Conservation (phyloP, 2,329 filamentous ascomycete genomes). For the Diaporthe vexans region DNA sequence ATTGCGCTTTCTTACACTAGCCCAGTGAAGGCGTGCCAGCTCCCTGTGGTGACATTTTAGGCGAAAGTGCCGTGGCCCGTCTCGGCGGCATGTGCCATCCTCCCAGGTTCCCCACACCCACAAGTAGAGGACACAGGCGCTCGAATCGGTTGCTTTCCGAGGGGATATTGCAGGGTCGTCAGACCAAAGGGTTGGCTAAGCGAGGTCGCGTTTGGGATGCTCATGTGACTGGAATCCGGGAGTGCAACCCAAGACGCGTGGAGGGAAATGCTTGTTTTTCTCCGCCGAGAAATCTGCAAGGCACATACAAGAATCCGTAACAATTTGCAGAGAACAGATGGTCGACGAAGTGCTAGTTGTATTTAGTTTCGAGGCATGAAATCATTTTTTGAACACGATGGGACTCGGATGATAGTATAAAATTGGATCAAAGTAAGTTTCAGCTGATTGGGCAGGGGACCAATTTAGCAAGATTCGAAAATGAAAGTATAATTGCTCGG, state of each 20-base stretch:
- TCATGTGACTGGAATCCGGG: constrained; percentile 20
- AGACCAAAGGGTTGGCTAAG: not conserved
- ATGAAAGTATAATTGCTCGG: not conserved
- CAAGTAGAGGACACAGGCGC: not conserved
- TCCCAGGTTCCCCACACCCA: constrained; percentile 4
- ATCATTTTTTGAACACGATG: no score
- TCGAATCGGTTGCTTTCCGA: constrained; percentile 9
- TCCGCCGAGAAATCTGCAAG: no score
- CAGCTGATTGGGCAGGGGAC: not conserved
- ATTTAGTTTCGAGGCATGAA: no score
- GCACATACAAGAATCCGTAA: no score
- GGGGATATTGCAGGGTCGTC: not conserved
- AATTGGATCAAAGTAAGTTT: not conserved
- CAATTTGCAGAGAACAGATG: no score
- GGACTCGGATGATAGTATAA: not conserved
- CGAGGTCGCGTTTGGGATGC: not conserved
- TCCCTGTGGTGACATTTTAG: not conserved
- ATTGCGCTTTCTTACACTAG: not conserved
- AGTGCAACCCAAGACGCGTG: not conserved
- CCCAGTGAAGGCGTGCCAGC: no score
- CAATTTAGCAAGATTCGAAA: not conserved
- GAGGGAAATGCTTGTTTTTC: constrained; percentile 30
- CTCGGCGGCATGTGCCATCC: not conserved
- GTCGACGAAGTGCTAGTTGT: no score
- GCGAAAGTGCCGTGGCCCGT: constrained; percentile 7